These are phyloP conservation scores for Metschnikowia matae DNA, from an alignment of 805 yeast species.

Conservation along the genomic window DNA sequence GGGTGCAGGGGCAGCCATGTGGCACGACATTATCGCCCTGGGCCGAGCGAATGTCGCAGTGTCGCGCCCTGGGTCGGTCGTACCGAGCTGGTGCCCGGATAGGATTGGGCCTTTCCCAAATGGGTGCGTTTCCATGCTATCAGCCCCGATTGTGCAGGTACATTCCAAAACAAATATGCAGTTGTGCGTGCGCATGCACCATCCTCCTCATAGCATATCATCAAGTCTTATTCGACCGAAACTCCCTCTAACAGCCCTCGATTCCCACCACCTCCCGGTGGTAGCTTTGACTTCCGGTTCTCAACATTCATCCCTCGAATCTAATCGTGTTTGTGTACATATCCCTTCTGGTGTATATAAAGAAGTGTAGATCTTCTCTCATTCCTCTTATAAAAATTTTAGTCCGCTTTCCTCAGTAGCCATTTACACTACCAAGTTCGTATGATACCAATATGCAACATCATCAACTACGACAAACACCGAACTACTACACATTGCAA, in stretches of 20 bases:
- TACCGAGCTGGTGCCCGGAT: not conserved
- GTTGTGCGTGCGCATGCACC: conserved; percentile 1
- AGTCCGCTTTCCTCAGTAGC: no score
- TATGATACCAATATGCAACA: no score
- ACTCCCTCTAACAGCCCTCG: not conserved
- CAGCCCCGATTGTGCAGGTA: not conserved
- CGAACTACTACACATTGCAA: no score
- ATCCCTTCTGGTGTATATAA: no score
- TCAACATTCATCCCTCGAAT: not conserved
- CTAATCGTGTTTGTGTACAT: no score
- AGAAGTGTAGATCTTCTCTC: no score
- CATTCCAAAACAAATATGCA: conserved; percentile 1
- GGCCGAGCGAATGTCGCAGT: not conserved
- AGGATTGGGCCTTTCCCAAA: conserved; percentile 2
- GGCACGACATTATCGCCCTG: no score
- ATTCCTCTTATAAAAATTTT: no score
- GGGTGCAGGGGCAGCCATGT: no score
- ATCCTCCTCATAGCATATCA: not conserved
- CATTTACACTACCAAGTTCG: no score
- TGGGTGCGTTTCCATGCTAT: not conserved
- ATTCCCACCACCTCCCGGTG: not conserved
- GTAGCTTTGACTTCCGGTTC: not conserved
- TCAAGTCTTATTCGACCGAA: not conserved
- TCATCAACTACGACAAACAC: no score
- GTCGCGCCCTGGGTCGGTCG: not conserved